Evolutionary conservation across 306 rosid species (phyloP).

Genomic region (Trifolium pratense): DNA sequence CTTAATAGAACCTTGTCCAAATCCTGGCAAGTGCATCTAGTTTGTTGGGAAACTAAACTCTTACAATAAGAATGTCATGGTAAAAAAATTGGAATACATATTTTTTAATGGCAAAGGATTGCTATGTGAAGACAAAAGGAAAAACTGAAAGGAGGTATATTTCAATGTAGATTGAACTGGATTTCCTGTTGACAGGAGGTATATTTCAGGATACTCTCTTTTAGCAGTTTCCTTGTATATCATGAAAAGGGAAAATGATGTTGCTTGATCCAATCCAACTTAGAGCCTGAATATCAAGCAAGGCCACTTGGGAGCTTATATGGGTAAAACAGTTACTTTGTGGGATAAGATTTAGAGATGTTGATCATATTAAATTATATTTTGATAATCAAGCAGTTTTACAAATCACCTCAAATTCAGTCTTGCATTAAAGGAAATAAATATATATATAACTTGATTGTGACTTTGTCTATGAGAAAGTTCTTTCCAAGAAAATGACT

Average conservation of each 20-base stretch:
- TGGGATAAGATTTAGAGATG: neutral
- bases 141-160: neutral
- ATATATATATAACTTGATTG: neutral
- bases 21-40: neutral
- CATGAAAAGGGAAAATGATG: neutral
- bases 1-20: conserved; percentile 21
- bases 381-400: conserved; percentile 6
- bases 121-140: neutral
- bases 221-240: neutral
- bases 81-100: neutral
- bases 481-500: neutral
- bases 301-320: neutral
- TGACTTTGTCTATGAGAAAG: neutral
- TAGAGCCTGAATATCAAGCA: conserved; percentile 1
- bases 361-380: neutral
- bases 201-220: neutral
- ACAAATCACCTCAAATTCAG: conserved; percentile 4
- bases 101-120: neutral
- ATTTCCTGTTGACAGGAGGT: neutral
- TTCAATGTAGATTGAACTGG: conserved; percentile 4
- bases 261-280: neutral
- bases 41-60: conserved; percentile 9
- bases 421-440: conserved; percentile 1
- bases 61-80: conserved; percentile 1
- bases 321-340: neutral